Evolutionary conservation across 1,284 basidiomycete species (phyloP).

Genomic region (Papiliotrema flavescens): DNA sequence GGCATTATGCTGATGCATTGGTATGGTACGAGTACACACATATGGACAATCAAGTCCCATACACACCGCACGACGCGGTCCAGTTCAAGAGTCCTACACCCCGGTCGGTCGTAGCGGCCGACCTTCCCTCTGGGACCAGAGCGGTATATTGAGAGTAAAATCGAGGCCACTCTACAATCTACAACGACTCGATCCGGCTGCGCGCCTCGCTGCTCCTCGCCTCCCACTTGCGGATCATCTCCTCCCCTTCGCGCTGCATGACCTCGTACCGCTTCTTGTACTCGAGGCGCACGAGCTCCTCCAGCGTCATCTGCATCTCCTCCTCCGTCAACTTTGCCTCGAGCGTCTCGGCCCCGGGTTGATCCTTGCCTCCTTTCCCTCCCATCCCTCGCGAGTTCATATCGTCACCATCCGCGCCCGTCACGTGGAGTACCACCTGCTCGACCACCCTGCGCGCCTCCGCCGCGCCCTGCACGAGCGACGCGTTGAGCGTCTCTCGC

Average conservation of each 20-base stretch:
- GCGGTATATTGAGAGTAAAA: too few relatives aligned
- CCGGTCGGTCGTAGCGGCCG: too few relatives aligned
- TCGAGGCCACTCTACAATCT: too few relatives aligned
- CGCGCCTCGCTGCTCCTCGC: constrained; percentile 22
- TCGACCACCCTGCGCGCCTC: constrained; percentile 33
- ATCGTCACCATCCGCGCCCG: neutral
- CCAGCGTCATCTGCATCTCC: constrained; percentile 37
- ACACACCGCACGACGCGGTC: too few relatives aligned
- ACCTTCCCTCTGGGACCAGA: too few relatives aligned
- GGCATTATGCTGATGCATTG: too few relatives aligned
- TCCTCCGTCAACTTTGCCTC: constrained; percentile 21
- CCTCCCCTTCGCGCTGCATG: constrained; percentile 32
- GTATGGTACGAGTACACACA: too few relatives aligned
- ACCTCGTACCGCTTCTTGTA: constrained; percentile 24
- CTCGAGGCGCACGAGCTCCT: constrained; percentile 32
- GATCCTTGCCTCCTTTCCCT: neutral
- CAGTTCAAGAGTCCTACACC: too few relatives aligned
- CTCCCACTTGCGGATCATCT: constrained; percentile 33
- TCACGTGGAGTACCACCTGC: constrained; percentile 17
- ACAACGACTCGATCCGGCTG: constrained; percentile 25
- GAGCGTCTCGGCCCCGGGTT: neutral
- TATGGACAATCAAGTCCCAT: too few relatives aligned
- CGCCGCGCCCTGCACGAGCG: constrained; percentile 22
- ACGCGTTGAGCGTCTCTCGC: constrained; percentile 17
- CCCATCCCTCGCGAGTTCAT: too few relatives aligned